Percentiles rank a stretch among this genome's conserved stretches.
These are phyloP conservation scores for Pneumocystis oryctolagi DNA, from an alignment of 1,139 yeast genomes.

Conservation along the genomic window DNA sequence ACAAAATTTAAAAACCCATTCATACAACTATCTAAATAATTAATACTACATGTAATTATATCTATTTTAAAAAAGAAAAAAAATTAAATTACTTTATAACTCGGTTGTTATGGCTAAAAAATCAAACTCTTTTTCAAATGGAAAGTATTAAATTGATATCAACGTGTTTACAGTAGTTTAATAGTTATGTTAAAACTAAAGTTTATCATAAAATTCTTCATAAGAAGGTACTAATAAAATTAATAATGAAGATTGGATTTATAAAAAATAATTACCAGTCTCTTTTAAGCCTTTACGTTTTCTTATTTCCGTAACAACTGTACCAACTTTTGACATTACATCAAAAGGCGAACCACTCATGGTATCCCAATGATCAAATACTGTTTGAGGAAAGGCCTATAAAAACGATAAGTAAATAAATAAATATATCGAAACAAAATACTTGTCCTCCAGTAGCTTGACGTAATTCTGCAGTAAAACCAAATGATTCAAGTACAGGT, in stretches of 20 bases:
- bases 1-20: neutral
- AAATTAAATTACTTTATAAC: neutral
- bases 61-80: neutral
- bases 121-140: neutral
- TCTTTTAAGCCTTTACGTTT: slow-evolving; percentile 94
- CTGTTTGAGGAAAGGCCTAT: slow-evolving; percentile 97
- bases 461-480: slow-evolving; percentile 99
- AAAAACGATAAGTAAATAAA: neutral
- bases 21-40: neutral
- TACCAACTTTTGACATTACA: slow-evolving; percentile 88
- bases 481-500: slow-evolving; percentile 99
- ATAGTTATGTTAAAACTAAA: neutral
- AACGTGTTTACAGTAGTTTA: too few species aligned
- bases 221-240: neutral
- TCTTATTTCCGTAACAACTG: slow-evolving; percentile 77
- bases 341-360: slow-evolving; percentile 88
- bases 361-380: slow-evolving; percentile 95
- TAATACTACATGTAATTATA: neutral
- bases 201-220: neutral
- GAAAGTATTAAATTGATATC: too few species aligned
- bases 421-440: neutral
- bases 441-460: slow-evolving; percentile 99
- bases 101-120: neutral
- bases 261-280: neutral
- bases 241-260: neutral